Base-by-base conservation (phyloP, 78 protist species). In the Andalucia godoyi region DNA sequence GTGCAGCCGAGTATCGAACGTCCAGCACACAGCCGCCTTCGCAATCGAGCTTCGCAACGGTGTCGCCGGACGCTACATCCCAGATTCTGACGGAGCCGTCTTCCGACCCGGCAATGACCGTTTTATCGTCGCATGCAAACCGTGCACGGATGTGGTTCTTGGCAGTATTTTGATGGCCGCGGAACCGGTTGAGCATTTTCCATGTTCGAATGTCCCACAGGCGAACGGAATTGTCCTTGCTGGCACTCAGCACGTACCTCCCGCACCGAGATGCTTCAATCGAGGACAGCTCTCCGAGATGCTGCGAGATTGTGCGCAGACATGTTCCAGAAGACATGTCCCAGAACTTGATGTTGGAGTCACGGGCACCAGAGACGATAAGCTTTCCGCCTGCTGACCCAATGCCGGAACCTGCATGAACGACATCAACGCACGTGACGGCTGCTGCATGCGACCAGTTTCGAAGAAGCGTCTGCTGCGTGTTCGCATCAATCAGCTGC, bases 101-200 rank as follows among this genome's bases (percentile, higher is more conserved):
- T 60, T 80, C 94, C 0, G 90, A 83, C 21, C 94, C 94, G 40
- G 82, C 62, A 32, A 82, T 45, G 0, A 85, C 83, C 7, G 69
- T 51, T 2, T 53, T 34, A 25, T 60, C 67, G 1, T 70, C 61
- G 8, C 85, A 79, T 17, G 87, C 88, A 52, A 88, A 88, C 33
- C 60, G 6, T 2, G 64, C 40, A 1, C 88, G 66, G 18, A 88
- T 54, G 38, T 81, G 77, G 70, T 81, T 85, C 32, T 73, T 76
- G n/a, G 80, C 50, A 12, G 88, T 82, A 75, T 87, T 87, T 32
- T 74, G 85, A 40, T 87, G 93, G 39, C 93, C 93, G 36, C 81
- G 80, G 71, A 80, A 84, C 10, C 83, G 4, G 36, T 66, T 69
- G 41, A 87, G 45, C 18, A 85, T 71, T 0, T 2, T 4, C 30